Evolutionary conservation across 148 eudicot species (phyloP).

Genomic region (Polygonum maritimum): DNA sequence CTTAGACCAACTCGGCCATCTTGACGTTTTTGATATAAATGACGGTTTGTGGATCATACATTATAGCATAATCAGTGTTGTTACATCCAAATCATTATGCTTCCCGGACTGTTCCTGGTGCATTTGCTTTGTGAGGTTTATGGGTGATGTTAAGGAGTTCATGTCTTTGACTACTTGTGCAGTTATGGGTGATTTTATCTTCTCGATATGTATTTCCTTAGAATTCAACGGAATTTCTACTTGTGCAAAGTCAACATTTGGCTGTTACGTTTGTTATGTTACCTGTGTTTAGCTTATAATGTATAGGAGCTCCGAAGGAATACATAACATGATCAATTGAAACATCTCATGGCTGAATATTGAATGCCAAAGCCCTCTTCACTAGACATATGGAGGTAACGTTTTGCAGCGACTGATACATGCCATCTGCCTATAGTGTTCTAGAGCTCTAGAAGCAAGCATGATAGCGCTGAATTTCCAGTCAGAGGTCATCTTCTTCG

Average conservation of each 20-base stretch:
- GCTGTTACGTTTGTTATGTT: too few relatives aligned
- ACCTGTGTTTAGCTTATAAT: not conserved
- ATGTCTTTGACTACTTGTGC: too few relatives aligned
- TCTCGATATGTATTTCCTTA: not conserved
- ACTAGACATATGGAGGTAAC: not conserved
- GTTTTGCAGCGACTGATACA: not conserved
- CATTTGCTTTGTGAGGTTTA: not conserved
- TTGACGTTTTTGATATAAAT: constrained; percentile 19
- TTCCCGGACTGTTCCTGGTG: not conserved
- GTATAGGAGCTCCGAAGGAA: not conserved
- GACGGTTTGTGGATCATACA: too few relatives aligned
- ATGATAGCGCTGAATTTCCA: not conserved
- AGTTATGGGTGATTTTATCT: not conserved
- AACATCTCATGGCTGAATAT: not conserved
- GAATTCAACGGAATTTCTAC: not conserved
- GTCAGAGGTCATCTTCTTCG: not conserved
- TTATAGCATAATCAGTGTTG: too few relatives aligned
- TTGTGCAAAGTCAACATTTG: too few relatives aligned
- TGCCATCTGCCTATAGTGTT: not conserved
- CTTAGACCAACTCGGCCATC: constrained; percentile 95
- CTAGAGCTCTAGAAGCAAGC: not conserved
- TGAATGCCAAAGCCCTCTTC: not conserved
- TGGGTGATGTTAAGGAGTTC: not conserved
- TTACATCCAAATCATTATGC: too few relatives aligned
- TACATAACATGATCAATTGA: not conserved